Evolutionary conservation across 2,329 filamentous ascomycete genomes (phyloP).

Genomic region (Epichloe gansuensis): DNA sequence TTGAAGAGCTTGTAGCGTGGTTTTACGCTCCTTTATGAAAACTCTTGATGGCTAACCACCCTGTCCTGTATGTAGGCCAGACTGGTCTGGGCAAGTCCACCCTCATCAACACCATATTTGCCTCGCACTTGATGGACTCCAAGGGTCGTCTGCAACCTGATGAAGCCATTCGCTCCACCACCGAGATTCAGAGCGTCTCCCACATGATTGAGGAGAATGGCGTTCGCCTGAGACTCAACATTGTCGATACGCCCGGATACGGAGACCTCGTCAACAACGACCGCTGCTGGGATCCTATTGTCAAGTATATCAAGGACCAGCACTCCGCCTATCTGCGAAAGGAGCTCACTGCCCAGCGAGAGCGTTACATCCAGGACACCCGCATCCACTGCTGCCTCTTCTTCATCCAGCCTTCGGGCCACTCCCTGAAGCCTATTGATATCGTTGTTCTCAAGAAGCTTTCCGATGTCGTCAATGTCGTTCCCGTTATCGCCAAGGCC

Average conservation of each 20-base stretch:
- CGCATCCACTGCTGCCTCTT: slow-evolving; percentile 99
- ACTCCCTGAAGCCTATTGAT: slow-evolving; percentile 97
- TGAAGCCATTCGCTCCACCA: slow-evolving; percentile 88
- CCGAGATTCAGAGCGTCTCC: slow-evolving; percentile 94
- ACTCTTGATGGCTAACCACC: slow-evolving; percentile 7
- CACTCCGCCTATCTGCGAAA: slow-evolving; percentile 98
- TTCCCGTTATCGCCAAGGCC: slow-evolving; percentile 96
- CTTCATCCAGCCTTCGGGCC: slow-evolving; percentile 97
- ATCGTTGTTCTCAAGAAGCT: slow-evolving; percentile 99
- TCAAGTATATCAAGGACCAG: slow-evolving; percentile 99
- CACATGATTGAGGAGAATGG: slow-evolving; percentile 99
- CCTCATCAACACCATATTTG: slow-evolving; percentile 99
- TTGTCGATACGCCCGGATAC: slow-evolving; percentile 96
- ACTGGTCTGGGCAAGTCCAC: slow-evolving; percentile 98
- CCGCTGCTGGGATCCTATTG: slow-evolving; percentile 99
- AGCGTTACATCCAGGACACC: slow-evolving; percentile 98
- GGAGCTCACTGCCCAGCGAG: slow-evolving; percentile 96
- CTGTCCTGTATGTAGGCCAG: slow-evolving; percentile 53
- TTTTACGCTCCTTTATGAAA: neutral
- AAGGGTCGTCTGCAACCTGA: slow-evolving; percentile 90
- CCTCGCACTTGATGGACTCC: slow-evolving; percentile 96
- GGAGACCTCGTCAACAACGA: slow-evolving; percentile 99
- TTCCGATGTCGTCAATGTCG: slow-evolving; percentile 97
- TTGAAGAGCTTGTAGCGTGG: slow-evolving; percentile 4
- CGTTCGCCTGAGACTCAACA: slow-evolving; percentile 93